A percentile compares a stretch with the other conserved stretches of the same genome.
Evolutionary conservation across 2,329 filamentous ascomycete genomes (phyloP).

Genomic region (Colletotrichum karsti): DNA sequence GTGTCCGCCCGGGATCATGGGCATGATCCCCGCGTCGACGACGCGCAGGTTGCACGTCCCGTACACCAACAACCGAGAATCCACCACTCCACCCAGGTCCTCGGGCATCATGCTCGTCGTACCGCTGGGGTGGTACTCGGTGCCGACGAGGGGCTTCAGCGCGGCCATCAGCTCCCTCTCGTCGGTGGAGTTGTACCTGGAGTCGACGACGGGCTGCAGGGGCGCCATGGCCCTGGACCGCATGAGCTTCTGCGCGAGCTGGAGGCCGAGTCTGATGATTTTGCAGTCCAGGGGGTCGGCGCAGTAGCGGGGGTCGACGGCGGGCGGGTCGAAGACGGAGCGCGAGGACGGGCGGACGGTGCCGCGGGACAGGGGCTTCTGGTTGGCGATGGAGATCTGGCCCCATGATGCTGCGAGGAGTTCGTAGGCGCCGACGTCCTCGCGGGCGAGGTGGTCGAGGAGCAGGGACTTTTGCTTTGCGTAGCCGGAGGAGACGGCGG

Average conservation of each 20-base stretch:
- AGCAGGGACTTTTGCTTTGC: slow-evolving; percentile 40
- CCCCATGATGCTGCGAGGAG: slow-evolving; percentile 41
- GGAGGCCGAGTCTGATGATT: slow-evolving; percentile 35
- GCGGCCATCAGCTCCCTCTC: slow-evolving; percentile 36
- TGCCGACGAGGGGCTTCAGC: slow-evolving; percentile 45
- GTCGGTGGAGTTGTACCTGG: slow-evolving; percentile 31
- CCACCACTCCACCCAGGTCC: slow-evolving; percentile 54
- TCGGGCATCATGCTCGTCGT: slow-evolving; percentile 56
- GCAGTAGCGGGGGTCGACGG: slow-evolving; percentile 52
- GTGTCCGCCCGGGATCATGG: slow-evolving; percentile 54
- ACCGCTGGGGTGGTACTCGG: slow-evolving; percentile 51
- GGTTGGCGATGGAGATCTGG: slow-evolving; percentile 39
- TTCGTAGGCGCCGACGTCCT: slow-evolving; percentile 35
- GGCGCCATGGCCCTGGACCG: slow-evolving; percentile 35
- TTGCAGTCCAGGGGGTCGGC: slow-evolving; percentile 51
- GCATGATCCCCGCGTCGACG: slow-evolving; percentile 59
- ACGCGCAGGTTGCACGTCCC: slow-evolving; percentile 57
- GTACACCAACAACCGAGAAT: slow-evolving; percentile 52
- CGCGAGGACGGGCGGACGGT: slow-evolving; percentile 47
- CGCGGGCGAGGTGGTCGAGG: slow-evolving; percentile 32
- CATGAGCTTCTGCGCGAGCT: slow-evolving; percentile 36
- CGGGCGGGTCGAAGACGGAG: slow-evolving; percentile 44
- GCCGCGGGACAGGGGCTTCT: slow-evolving; percentile 55
- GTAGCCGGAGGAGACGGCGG: slow-evolving; percentile 46
- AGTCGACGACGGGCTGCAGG: slow-evolving; percentile 26